These are phyloP conservation scores for Citrullus colocynthis DNA, from an alignment of 306 rosid species.

Conservation along the genomic window DNA sequence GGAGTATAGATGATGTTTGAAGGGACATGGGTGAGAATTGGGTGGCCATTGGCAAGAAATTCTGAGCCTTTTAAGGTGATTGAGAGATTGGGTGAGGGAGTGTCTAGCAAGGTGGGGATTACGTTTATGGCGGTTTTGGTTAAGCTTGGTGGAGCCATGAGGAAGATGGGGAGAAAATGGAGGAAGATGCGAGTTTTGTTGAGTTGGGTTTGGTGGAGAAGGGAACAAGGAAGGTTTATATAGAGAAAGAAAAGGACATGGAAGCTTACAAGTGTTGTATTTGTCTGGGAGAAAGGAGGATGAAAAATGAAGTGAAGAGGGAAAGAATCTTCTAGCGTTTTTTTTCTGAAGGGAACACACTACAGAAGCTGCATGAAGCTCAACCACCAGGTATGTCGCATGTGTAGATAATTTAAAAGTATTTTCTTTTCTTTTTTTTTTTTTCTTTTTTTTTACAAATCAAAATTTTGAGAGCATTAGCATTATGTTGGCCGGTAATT, in stretches of 20 bases:
- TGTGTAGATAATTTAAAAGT: too few relatives aligned
- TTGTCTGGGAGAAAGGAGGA: too few relatives aligned
- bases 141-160: constrained; percentile 55
- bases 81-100: constrained; percentile 4
- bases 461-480: too few relatives aligned
- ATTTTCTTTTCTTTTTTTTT: too few relatives aligned
- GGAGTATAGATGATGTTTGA: constrained; percentile 29
- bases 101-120: background rate
- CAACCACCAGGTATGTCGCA: too few relatives aligned
- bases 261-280: too few relatives aligned
- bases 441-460: too few relatives aligned
- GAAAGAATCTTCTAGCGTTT: too few relatives aligned
- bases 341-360: too few relatives aligned
- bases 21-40: constrained; percentile 44
- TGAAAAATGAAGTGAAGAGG: too few relatives aligned
- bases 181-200: background rate
- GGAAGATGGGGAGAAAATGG: background rate
- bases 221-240: background rate
- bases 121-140: constrained; percentile 10
- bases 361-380: too few relatives aligned
- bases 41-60: constrained; percentile 42
- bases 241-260: background rate
- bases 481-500: too few relatives aligned
- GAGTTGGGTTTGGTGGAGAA: background rate
- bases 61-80: constrained; percentile 22